Evolutionary conservation across 2,329 filamentous ascomycete genomes (phyloP).

Genomic region (Ceratocystis variospora): DNA sequence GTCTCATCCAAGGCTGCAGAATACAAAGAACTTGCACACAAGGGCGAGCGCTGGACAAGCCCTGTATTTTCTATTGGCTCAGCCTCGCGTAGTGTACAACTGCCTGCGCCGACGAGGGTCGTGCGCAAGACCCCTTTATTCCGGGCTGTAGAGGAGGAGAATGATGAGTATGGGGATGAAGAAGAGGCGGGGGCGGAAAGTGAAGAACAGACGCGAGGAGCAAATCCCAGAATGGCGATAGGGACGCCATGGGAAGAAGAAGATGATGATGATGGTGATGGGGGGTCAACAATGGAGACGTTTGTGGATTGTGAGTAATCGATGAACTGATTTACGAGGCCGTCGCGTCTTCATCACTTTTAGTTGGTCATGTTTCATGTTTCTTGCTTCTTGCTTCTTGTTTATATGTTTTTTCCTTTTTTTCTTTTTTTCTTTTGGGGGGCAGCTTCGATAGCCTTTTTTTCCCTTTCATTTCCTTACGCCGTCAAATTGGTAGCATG

Average conservation of each 20-base stretch:
- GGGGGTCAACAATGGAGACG: constrained; percentile 11
- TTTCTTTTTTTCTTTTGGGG: not conserved
- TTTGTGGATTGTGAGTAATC: constrained; percentile 17
- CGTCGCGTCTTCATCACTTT: constrained; percentile 38
- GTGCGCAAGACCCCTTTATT: constrained; percentile 18
- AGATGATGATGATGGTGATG: constrained; percentile 1
- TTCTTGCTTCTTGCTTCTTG: not conserved
- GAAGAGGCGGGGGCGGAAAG: not conserved
- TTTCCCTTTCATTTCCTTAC: not conserved
- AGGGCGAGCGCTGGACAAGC: constrained; percentile 90
- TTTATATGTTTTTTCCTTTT: not conserved
- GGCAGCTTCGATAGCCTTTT: not conserved
- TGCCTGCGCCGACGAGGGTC: constrained; percentile 48
- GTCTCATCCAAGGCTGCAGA: constrained; percentile 90
- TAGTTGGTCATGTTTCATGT: not conserved
- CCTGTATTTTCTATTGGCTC: constrained; percentile 80
- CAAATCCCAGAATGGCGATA: not conserved
- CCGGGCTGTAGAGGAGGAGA: not conserved
- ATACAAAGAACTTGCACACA: constrained; percentile 72
- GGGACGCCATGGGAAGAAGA: not conserved
- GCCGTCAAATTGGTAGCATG: not conserved
- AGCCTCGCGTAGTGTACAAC: constrained; percentile 55
- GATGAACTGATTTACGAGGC: constrained; percentile 29
- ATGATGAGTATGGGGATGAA: not conserved
- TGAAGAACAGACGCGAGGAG: not conserved